Base-by-base conservation (phyloP, 805 yeast genomes). In the Wickerhamiella musiphila region DNA sequence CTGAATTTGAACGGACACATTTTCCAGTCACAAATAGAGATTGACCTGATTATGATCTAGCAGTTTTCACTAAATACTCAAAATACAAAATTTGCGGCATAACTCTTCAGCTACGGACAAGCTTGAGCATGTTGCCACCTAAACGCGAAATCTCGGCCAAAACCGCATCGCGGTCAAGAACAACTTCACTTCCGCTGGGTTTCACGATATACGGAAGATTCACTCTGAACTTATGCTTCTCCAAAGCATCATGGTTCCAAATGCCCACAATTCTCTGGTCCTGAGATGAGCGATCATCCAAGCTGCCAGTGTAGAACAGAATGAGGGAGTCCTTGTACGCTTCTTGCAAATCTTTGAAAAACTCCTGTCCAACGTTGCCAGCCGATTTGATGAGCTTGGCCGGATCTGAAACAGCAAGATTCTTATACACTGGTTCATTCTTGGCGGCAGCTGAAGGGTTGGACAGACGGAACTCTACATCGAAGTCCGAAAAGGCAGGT, bases 401-500 rank as follows among this genome's bases (percentile, higher is more conserved):
- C 55, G 46, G 44, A 13, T 41, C 45, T 45, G 57, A 64, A 3
- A 60, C 43, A 4, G 61, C 53, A 28, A 57, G 43, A 39, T 57
- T 53, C 32, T 56, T 57, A 37, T 66, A 51, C n/a, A n/a, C n/a
- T n/a, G n/a, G n/a, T 14, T 49, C 31, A 64, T 63, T 38, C 60
- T 55, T 11, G 6, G 38, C 19, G 22, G 64, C 52, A 25, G 70
- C 47, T 28, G 60, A 50, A 4, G 54, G 51, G 10, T 66, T 54
- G 41, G 65, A 66, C 32, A 83, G 56, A 29, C 66, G 61, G 38
- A 90, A 63, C 10, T 73, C 73, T 43, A 90, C 72, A 49, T 86
- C 93, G 51, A 75, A 90, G 54, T 86, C 96, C 36, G 66, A 63
- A 33, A 78, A 58, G 0, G 93, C 82, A 2, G 96, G 84, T 0